Base-by-base conservation (phyloP, 371 early-diverging fungal genomes). In the Syncephalastrum monosporum region DNA sequence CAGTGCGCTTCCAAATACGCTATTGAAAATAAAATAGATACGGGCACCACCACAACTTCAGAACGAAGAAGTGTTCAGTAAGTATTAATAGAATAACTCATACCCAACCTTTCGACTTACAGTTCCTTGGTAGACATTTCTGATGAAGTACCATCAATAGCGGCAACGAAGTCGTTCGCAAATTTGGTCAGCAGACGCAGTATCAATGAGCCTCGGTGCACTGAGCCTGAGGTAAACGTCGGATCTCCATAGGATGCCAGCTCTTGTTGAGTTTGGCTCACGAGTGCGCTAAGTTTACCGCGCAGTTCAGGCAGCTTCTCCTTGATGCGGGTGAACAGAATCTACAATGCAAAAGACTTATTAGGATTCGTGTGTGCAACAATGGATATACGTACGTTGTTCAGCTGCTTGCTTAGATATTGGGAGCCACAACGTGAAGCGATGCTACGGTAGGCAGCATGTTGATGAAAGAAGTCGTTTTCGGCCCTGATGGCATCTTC, bases 121-220 rank as follows among this genome's bases (percentile, higher is more conserved):
- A 99, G 72, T 74, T 98, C 98, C 52, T 90, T 91, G 49, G 93
- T 89, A n/a, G 93, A 85, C 56, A 94, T 85, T 41, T 94, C 93
- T 25, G 87, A 68, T 5, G 83, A 83, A 14, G 90, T 92, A 47
- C 92, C 94, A 53, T 94, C 91, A 64, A 93, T 87, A 7, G 90
- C 83, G 43, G 89, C 82, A 55, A 81, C 82, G 72, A 93, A 95
- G 52, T 91, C 87, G 50, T 74, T 86, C 3, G 91, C 85, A 68
- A 93, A 91, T 61, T 85, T 85, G 41, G 90, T 95, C 59, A 96
- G 70, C 42, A 92, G 64, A 68, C 87, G 87, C 53, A 96, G 68
- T 44, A 93, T 65, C 33, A 90, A 65, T 3, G 91, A 69, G 10
- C 86, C 85, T 65, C 81, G 72, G 54, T 88, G 77, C 15, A 77